Base-by-base conservation (phyloP, 306 rosid genomes). In the Citrullus amarus region DNA sequence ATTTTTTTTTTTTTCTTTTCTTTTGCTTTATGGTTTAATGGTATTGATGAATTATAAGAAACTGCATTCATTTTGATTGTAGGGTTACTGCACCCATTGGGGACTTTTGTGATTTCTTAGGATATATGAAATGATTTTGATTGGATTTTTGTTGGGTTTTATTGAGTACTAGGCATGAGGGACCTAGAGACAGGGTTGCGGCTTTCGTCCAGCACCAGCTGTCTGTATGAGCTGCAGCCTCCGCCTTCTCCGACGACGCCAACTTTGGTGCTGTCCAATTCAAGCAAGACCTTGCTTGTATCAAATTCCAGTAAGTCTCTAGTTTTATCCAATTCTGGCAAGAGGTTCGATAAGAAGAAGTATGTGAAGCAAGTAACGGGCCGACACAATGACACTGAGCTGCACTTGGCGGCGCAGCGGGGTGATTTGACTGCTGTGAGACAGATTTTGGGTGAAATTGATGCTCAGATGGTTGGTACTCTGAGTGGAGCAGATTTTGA, bases 301-400 rank as follows among this genome's bases (percentile, higher is more conserved):
- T 80, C 83, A 0, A 83, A 87, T 80, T 93, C 97, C 77, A 70
- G 86, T 15, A 92, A 88, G 82, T 86, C 91, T 51, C 83, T 91
- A 69, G 41, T 65, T 81, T 7, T 79, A 34, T 91, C 96, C 18
- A 85, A 86, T 77, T 91, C 90, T 38, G 86, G 87, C 51, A 88
- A 90, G 86, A 83, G 90, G 51, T 69, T 86, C 48, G 98, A 90
- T 14, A 85, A 41, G 87, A 90, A 92, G 80, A 94, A 92, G 75
- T 92, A 89, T 41, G 95, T 94, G 80, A 89, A 83, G 82, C 96
- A 94, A 80, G 97, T 92, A 79, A 94, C 93, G 8, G 97, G 98
- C 3, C 88, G 92, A 58, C 91, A 89, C 80, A 88, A 92, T 9
- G 96, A 94, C 80, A 92, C 96, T 41, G 93, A 90, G 78, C 90